Evolutionary conservation across 306 rosid species (phyloP).

Genomic region (Castanopsis chinensis): DNA sequence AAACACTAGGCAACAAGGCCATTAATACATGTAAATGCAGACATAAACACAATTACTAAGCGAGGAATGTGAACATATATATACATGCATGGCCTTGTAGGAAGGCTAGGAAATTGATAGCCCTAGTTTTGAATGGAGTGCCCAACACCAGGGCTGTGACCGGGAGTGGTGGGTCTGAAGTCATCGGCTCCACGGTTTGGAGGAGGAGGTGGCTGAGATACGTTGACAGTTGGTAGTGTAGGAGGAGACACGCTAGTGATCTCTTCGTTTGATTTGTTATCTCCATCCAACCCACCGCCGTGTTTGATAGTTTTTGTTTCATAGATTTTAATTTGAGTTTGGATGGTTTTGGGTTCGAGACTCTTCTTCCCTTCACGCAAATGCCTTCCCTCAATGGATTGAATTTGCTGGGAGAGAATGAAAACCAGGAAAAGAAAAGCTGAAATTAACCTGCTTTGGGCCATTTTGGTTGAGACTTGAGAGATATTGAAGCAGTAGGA

Average conservation of each 20-base stretch:
- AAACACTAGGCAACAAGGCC: no score
- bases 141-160: conserved; percentile 76
- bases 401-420: conserved; percentile 13
- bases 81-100: no score
- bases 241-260: conserved; percentile 19
- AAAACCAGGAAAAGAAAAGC: conserved; percentile 18
- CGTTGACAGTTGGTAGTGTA: conserved; percentile 12
- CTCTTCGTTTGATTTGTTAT: neutral
- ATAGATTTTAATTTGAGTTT: neutral
- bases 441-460: conserved; percentile 17
- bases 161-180: conserved; percentile 63
- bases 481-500: neutral
- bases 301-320: neutral
- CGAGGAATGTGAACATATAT: no score
- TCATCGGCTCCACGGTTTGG: conserved; percentile 21
- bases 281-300: neutral
- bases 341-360: conserved; percentile 1
- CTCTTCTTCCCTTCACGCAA: conserved; percentile 10
- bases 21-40: no score
- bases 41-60: no score
- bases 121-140: conserved; percentile 35
- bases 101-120: neutral
- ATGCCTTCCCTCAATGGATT: conserved; percentile 31
- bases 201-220: conserved; percentile 23
- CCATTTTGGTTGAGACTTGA: conserved; percentile 13